These are phyloP conservation scores for Venturia pyrina DNA, from an alignment of 2,329 filamentous ascomycete species.

Conservation along the genomic window DNA sequence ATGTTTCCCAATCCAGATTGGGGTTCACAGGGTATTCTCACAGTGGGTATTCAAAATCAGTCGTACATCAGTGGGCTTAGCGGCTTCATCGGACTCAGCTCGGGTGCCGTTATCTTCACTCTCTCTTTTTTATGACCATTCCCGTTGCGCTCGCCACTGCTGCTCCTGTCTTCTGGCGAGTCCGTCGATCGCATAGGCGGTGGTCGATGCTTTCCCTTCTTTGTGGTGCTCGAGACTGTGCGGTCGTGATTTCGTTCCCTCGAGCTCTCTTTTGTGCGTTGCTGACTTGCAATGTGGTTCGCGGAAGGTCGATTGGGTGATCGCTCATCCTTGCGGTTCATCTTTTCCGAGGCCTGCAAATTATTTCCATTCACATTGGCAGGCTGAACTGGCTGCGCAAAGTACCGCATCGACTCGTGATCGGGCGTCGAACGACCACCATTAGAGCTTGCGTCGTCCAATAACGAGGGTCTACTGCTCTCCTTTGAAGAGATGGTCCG, in stretches of 20 bases:
- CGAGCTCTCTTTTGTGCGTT: not conserved
- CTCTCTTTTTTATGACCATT: not conserved
- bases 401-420: not conserved
- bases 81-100: constrained; percentile 12
- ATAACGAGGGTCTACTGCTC: constrained; percentile 5
- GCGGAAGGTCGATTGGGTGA: not conserved
- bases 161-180: not conserved
- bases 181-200: not conserved
- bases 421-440: constrained; percentile 1
- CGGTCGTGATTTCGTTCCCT: not conserved
- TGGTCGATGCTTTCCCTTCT: not conserved
- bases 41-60: not conserved
- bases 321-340: constrained; percentile 3
- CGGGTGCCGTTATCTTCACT: not conserved
- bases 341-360: not conserved
- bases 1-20: constrained; percentile 1
- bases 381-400: not conserved
- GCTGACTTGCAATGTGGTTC: not conserved
- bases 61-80: constrained; percentile 8
- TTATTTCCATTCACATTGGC: not conserved
- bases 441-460: not conserved
- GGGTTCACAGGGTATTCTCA: not conserved
- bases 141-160: not conserved
- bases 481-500: constrained; percentile 9
- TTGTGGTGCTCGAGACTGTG: not conserved